These are phyloP conservation scores for Fusarium sacchari DNA, from an alignment of 2,329 filamentous ascomycete genomes.

Conservation along the genomic window DNA sequence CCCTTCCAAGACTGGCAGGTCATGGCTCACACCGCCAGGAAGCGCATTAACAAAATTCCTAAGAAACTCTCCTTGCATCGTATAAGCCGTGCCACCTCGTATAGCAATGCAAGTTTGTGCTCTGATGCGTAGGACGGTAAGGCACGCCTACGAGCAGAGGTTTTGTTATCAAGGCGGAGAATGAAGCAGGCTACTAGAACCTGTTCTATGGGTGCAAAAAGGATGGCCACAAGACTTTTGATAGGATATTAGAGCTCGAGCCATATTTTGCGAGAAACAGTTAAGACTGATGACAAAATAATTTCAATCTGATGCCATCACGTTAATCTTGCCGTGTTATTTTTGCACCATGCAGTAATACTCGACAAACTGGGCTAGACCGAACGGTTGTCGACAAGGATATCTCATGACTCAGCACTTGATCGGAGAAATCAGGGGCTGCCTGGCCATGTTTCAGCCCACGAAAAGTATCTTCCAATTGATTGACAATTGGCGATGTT, in stretches of 20 bases:
- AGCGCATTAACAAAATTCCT: neutral
- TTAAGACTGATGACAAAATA: neutral
- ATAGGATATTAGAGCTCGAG: fast-evolving
- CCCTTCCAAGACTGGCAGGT: neutral
- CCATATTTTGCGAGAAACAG: fast-evolving
- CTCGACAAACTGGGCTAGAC: neutral
- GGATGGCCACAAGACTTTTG: neutral
- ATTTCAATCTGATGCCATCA: neutral
- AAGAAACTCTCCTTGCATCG: neutral
- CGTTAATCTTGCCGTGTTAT: neutral
- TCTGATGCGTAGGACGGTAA: neutral
- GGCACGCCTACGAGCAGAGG: neutral
- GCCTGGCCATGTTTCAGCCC: neutral
- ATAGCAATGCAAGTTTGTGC: no score
- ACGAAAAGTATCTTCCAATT: neutral
- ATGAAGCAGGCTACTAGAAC: no score
- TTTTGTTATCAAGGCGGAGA: neutral
- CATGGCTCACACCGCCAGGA: neutral
- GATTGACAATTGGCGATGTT: neutral
- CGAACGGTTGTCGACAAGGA: neutral
- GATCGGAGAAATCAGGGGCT: neutral
- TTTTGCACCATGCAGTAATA: neutral
- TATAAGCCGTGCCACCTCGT: neutral
- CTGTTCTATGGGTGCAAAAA: neutral
- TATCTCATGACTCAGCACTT: neutral